Conservation (phyloP, 805 yeast genomes). For the Zygosaccharomyces rouxii region DNA sequence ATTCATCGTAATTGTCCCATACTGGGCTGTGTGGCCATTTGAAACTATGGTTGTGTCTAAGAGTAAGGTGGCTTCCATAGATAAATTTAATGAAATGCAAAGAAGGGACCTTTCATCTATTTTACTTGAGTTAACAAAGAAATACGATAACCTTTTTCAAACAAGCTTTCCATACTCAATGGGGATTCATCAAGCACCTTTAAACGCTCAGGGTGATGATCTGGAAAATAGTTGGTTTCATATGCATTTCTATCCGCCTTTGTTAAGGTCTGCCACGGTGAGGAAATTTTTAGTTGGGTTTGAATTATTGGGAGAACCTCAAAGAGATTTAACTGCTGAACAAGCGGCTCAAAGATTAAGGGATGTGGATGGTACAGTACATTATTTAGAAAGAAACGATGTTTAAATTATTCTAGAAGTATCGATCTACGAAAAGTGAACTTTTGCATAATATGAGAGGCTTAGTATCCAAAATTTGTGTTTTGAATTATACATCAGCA, state of each 20-base stretch:
- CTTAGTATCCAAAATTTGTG: no score
- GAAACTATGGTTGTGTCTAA: conserved; percentile 64
- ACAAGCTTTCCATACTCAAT: conserved; percentile 74
- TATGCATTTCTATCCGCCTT: conserved; percentile 76
- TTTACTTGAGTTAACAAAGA: conserved; percentile 49
- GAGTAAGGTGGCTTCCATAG: conserved; percentile 47
- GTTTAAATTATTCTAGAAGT: not conserved
- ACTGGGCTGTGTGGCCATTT: conserved; percentile 83
- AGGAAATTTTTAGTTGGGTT: conserved; percentile 73
- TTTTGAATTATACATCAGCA: no score
- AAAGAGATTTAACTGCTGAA: conserved; percentile 38
- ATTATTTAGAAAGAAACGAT: conserved; percentile 43
- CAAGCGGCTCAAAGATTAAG: conserved; percentile 40
- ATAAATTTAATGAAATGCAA: conserved; percentile 45
- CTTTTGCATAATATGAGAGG: no score
- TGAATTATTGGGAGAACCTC: conserved; percentile 64
- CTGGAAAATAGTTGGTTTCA: conserved; percentile 53
- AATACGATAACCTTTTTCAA: conserved; percentile 66
- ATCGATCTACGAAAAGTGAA: no score
- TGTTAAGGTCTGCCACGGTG: conserved; percentile 68
- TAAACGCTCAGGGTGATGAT: conserved; percentile 42
- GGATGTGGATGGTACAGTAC: conserved; percentile 37
- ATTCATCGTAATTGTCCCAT: conserved; percentile 67
- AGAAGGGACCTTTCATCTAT: conserved; percentile 52
- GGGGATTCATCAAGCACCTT: conserved; percentile 77